These are phyloP conservation scores for Ogataea polymorpha DNA, from an alignment of 805 yeast genomes.

Conservation along the genomic window DNA sequence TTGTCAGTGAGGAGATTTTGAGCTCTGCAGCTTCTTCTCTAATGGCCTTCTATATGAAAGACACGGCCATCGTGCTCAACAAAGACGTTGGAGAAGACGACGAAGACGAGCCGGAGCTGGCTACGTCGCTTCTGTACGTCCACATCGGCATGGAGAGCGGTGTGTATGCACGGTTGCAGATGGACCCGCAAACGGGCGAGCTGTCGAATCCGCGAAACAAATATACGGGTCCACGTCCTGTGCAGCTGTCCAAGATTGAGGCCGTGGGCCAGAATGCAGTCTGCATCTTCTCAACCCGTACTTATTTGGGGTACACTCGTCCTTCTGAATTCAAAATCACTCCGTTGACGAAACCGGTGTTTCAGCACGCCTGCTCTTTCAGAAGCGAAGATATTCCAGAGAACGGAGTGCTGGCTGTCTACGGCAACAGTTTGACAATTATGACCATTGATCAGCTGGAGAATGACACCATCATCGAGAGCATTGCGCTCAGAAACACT, in stretches of 20 bases:
- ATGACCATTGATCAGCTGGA: slow-evolving; percentile 46
- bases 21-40: slow-evolving; percentile 38
- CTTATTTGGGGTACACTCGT: slow-evolving; percentile 52
- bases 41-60: slow-evolving; percentile 31
- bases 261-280: slow-evolving; percentile 35
- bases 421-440: slow-evolving; percentile 49
- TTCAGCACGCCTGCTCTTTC: slow-evolving; percentile 50
- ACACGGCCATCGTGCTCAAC: slow-evolving; percentile 3
- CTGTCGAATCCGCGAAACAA: slow-evolving; percentile 61
- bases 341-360: slow-evolving; percentile 44
- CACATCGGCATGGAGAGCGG: slow-evolving; percentile 88
- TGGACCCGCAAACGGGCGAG: slow-evolving; percentile 61
- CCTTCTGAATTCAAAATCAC: slow-evolving; percentile 38
- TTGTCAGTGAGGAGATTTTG: slow-evolving; percentile 62
- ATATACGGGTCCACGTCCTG: slow-evolving; percentile 70
- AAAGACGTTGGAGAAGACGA: slow-evolving; percentile 16
- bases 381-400: slow-evolving; percentile 57
- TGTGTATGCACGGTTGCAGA: slow-evolving; percentile 59
- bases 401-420: slow-evolving; percentile 63
- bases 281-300: slow-evolving; percentile 49
- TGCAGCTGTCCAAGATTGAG: slow-evolving; percentile 42
- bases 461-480: slow-evolving; percentile 34
- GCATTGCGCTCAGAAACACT: slow-evolving; percentile 44
- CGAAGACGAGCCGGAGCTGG: slow-evolving; percentile 10
- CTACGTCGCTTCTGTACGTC: slow-evolving; percentile 34